Conservation (phyloP, 441 rosid species). For the Erysimum cheiri region DNA sequence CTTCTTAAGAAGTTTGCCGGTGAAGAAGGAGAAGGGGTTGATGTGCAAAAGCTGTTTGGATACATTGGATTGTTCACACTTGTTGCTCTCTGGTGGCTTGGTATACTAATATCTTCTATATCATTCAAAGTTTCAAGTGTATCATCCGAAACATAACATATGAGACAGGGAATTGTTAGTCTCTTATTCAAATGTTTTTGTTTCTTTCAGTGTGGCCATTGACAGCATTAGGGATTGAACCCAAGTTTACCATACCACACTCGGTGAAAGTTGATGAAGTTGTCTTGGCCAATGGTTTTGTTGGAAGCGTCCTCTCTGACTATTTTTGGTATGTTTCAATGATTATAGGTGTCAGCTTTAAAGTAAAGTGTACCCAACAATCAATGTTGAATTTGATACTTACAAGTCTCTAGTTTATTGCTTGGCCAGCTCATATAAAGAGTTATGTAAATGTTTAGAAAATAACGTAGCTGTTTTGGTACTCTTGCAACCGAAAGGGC, state of each 20-base stretch:
- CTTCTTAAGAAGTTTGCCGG: slow-evolving; percentile 96
- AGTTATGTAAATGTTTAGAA: slow-evolving; percentile 17
- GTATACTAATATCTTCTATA: slow-evolving; percentile 53
- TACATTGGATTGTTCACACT: slow-evolving; percentile 94
- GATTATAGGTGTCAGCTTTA: background rate
- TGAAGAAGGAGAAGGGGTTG: slow-evolving; percentile 92
- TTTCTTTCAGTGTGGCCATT: slow-evolving; percentile 84
- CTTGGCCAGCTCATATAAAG: slow-evolving; percentile 19
- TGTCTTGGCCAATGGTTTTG: slow-evolving; percentile 88
- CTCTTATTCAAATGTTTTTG: slow-evolving; percentile 3
- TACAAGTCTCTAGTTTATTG: slow-evolving; percentile 1
- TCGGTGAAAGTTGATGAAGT: slow-evolving; percentile 90
- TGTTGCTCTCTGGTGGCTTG: slow-evolving; percentile 99
- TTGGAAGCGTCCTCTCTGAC: slow-evolving; percentile 98
- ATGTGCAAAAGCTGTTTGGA: slow-evolving; percentile 96
- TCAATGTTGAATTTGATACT: slow-evolving; percentile 4
- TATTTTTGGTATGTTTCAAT: slow-evolving; percentile 71
- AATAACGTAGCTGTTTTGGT: background rate
- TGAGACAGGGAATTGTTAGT: background rate
- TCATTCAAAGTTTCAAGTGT: slow-evolving; percentile 6
- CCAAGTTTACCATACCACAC: slow-evolving; percentile 91
- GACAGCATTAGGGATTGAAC: slow-evolving; percentile 95
- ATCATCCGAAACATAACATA: background rate
- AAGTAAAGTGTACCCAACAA: background rate
- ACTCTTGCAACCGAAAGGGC: slow-evolving; percentile 56